phyloP scores from a whole-genome alignment of 306 rosid genomes.

The Mimosa pudica region DNA sequence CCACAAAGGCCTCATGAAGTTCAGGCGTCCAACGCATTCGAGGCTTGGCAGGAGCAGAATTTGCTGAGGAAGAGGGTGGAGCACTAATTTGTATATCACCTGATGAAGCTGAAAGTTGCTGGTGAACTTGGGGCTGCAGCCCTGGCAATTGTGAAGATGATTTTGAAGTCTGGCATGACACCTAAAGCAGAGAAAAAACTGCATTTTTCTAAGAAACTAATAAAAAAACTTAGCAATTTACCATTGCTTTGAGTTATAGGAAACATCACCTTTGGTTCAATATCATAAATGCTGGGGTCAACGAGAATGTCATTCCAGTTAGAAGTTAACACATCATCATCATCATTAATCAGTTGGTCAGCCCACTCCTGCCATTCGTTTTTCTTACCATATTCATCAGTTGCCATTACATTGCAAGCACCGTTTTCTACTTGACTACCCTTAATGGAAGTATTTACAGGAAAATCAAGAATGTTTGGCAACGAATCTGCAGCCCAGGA shows the following conservation, averaged over 20 bases:
- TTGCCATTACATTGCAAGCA: slow-evolving; percentile 63
- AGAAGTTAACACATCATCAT: slow-evolving; percentile 77
- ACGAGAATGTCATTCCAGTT: slow-evolving; percentile 85
- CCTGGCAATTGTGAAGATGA: slow-evolving; percentile 52
- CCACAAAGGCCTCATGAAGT: slow-evolving; percentile 98
- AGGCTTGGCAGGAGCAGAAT: slow-evolving; percentile 66
- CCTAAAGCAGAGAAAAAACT: slow-evolving; percentile 56
- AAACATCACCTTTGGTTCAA: slow-evolving; percentile 80
- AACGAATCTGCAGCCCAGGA: slow-evolving; percentile 81
- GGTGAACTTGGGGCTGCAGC: slow-evolving; percentile 62
- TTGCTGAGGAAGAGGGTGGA: slow-evolving; percentile 61
- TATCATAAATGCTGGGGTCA: slow-evolving; percentile 61
- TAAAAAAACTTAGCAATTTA: slow-evolving; percentile 35
- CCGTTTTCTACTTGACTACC: slow-evolving; percentile 66
- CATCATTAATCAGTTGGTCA: slow-evolving; percentile 84
- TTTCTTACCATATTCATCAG: slow-evolving; percentile 72
- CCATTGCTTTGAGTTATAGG: slow-evolving; percentile 30
- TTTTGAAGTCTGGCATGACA: slow-evolving; percentile 59
- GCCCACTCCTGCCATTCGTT: slow-evolving; percentile 97
- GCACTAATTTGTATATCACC: slow-evolving; percentile 57
- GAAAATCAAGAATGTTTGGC: slow-evolving; percentile 72
- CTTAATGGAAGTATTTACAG: slow-evolving; percentile 61
- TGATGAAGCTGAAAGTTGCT: slow-evolving; percentile 55
- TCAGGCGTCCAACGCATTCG: slow-evolving; percentile 99
- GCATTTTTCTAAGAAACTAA: slow-evolving; percentile 37